These are phyloP conservation scores for Paraphoma sp. DNA, from an alignment of 2,329 filamentous ascomycete genomes.

Conservation along the genomic window DNA sequence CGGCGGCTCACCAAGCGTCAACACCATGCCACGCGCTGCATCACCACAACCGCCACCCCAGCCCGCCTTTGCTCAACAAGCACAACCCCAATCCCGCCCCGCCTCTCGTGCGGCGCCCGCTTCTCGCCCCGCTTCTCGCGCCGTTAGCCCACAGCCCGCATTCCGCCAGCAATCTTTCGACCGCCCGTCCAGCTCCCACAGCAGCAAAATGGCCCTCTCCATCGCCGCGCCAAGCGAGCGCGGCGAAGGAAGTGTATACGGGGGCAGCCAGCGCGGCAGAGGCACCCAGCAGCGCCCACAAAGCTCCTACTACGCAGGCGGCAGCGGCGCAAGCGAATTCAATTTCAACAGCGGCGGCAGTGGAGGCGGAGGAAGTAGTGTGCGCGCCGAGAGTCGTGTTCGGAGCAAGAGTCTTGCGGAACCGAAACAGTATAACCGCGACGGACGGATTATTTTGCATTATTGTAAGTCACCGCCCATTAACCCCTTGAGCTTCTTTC, in stretches of 20 bases:
- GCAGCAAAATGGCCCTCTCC: slow-evolving; percentile 55
- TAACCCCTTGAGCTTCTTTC: no score
- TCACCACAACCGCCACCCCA: slow-evolving; percentile 56
- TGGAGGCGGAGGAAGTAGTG: slow-evolving; percentile 25
- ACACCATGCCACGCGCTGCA: slow-evolving; percentile 43
- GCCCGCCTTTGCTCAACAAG: slow-evolving; percentile 34
- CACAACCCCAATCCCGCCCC: slow-evolving; percentile 31
- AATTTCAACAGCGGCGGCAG: slow-evolving; percentile 31
- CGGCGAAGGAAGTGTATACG: slow-evolving; percentile 49
- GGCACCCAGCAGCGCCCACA: slow-evolving; percentile 45
- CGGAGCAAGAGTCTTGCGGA: slow-evolving; percentile 88
- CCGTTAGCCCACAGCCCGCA: slow-evolving; percentile 60
- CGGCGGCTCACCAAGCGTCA: slow-evolving; percentile 48
- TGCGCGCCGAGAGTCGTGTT: slow-evolving; percentile 52
- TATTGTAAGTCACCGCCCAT: slow-evolving; percentile 74
- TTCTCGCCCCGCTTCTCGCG: slow-evolving; percentile 51
- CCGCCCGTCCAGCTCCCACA: slow-evolving; percentile 55
- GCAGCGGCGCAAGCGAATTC: slow-evolving; percentile 35
- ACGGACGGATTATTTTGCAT: slow-evolving; percentile 87
- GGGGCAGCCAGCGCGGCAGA: slow-evolving; percentile 48
- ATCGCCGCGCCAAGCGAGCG: slow-evolving; percentile 44
- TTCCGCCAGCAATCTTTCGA: slow-evolving; percentile 54
- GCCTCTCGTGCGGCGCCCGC: slow-evolving; percentile 38
- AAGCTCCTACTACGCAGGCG: slow-evolving; percentile 51
- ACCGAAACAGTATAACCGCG: slow-evolving; percentile 80